A percentile compares a stretch with the other conserved stretches of the same genome.
Conservation (phyloP, 805 yeast species). For the Zygoascus ofunaensis region DNA sequence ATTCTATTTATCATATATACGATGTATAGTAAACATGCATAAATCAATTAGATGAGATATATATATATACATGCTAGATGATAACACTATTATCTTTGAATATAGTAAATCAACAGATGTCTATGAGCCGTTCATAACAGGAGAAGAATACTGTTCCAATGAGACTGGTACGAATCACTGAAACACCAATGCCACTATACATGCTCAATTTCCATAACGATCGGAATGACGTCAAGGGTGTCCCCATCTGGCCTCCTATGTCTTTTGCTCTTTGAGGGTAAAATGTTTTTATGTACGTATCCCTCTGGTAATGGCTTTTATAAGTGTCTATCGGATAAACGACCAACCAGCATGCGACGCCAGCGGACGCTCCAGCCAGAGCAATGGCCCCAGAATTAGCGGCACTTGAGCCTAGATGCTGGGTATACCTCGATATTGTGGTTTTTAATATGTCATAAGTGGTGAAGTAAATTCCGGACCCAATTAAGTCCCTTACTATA, state of each 20-base stretch:
- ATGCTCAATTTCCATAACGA: slow-evolving; percentile 39
- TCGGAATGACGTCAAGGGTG: slow-evolving; percentile 26
- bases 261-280: not conserved
- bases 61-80: too few relatives aligned
- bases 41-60: too few relatives aligned
- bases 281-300: slow-evolving; percentile 59
- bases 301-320: slow-evolving; percentile 67
- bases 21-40: too few relatives aligned
- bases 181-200: slow-evolving; percentile 73
- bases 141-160: slow-evolving; percentile 72
- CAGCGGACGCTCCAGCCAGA: slow-evolving; percentile 72
- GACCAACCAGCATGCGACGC: slow-evolving; percentile 62
- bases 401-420: slow-evolving; percentile 13
- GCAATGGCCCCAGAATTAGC: slow-evolving; percentile 41
- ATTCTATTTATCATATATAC: too few relatives aligned
- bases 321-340: slow-evolving; percentile 78
- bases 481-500: slow-evolving; percentile 51
- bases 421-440: slow-evolving; percentile 18
- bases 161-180: slow-evolving; percentile 58
- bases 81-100: too few relatives aligned
- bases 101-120: slow-evolving; percentile 6
- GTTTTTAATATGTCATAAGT: slow-evolving; percentile 67
- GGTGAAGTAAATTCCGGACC: slow-evolving; percentile 66
- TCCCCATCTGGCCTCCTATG: slow-evolving; percentile 29
- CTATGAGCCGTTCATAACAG: slow-evolving; percentile 53